phyloP scores from a whole-genome alignment of 2,329 filamentous ascomycete species.

The Phoma sp. region DNA sequence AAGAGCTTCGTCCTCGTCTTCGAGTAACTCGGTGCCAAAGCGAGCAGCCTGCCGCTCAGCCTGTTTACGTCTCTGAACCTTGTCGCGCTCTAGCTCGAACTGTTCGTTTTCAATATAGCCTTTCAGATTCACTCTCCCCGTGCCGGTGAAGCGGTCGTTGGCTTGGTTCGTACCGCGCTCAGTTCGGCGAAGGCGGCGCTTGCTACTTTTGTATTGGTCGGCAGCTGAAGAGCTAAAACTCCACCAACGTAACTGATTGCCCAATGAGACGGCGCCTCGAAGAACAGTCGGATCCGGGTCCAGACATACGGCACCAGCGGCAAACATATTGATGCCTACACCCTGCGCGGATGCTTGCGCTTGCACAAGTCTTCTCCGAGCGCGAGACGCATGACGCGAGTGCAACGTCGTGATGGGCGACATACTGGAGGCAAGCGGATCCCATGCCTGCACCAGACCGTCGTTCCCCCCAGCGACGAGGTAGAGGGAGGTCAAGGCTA shows the following conservation, averaged over 20 bases:
- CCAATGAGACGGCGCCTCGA: constrained; percentile 85
- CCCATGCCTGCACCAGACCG: constrained; percentile 95
- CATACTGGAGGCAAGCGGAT: constrained; percentile 81
- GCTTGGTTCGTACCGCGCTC: constrained; percentile 67
- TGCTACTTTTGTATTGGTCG: constrained; percentile 75
- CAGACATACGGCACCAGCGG: constrained; percentile 81
- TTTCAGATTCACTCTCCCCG: constrained; percentile 72
- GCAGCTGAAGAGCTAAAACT: constrained; percentile 83
- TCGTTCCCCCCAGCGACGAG: constrained; percentile 93
- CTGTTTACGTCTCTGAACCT: constrained; percentile 70
- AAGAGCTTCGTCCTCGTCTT: constrained; percentile 66
- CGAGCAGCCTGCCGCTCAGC: constrained; percentile 73
- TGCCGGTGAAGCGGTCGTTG: constrained; percentile 65
- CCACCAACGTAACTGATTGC: constrained; percentile 90
- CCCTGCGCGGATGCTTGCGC: constrained; percentile 71
- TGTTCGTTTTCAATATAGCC: constrained; percentile 89
- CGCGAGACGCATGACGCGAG: constrained; percentile 79
- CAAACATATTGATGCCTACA: constrained; percentile 76
- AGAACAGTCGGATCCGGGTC: constrained; percentile 87
- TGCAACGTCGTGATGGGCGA: constrained; percentile 86
- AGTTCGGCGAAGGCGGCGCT: constrained; percentile 76
- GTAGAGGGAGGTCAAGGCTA: constrained; percentile 85
- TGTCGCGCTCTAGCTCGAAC: constrained; percentile 77
- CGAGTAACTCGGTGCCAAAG: constrained; percentile 81
- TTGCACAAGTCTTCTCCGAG: constrained; percentile 75